These are phyloP conservation scores for Alternaria arborescens DNA, from an alignment of 2,329 filamentous ascomycete genomes.

Conservation along the genomic window DNA sequence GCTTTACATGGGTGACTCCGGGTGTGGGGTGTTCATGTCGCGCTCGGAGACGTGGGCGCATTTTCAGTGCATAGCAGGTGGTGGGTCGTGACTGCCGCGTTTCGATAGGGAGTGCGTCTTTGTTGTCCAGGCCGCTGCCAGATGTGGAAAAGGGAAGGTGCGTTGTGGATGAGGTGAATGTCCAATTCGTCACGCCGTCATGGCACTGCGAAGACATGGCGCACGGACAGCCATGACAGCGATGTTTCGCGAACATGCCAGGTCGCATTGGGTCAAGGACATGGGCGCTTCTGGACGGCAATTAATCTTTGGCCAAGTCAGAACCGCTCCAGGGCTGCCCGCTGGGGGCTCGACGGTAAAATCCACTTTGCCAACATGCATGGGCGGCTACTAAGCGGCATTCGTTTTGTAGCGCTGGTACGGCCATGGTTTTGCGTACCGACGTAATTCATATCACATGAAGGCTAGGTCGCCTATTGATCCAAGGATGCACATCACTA, in stretches of 20 bases:
- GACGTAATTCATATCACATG: conserved; percentile 8
- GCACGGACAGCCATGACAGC: conserved; percentile 5
- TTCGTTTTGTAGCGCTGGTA: conserved; percentile 1
- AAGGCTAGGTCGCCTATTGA: conserved; percentile 2
- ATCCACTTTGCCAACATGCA: not conserved
- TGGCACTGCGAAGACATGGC: not conserved
- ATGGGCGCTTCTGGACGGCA: conserved; percentile 4
- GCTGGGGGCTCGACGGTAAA: not conserved
- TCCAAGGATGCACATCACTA: conserved; percentile 6
- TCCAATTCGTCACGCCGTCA: no score
- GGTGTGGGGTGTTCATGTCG: conserved; percentile 32
- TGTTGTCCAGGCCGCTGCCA: not conserved
- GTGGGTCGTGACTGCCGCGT: not conserved
- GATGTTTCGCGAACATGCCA: conserved; percentile 7
- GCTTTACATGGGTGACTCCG: conserved; percentile 14
- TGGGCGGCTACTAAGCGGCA: not conserved
- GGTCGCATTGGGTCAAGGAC: not conserved
- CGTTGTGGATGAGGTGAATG: not conserved
- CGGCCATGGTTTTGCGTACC: conserved; percentile 8
- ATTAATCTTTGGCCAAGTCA: not conserved
- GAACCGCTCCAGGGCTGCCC: conserved; percentile 8
- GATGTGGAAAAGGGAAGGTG: not conserved
- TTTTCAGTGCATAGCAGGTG: not conserved
- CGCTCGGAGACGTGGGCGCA: not conserved
- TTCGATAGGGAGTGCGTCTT: not conserved